Evolutionary conservation across 345 rosid genomes (phyloP), one percentile per base, ranked within the genome.

Genomic region (Anastatica hierochuntica): DNA sequence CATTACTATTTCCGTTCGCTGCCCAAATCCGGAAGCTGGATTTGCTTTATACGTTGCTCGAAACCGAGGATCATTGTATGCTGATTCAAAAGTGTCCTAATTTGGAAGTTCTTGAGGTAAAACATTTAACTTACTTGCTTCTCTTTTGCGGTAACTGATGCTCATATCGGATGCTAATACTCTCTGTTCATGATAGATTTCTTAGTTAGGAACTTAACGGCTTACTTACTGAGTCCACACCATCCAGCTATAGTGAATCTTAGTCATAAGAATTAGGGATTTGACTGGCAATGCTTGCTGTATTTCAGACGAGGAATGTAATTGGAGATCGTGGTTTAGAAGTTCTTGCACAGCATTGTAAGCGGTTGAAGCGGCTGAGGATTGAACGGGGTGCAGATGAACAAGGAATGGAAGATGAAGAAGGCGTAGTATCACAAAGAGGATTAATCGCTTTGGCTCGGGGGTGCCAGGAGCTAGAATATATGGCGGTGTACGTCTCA

Each of bases 21-120:
- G 65, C 83, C 13, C 51, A 59, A 39, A 82, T 92, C 33, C 83
- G 75, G 35, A 88, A 80, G 72, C 62, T 92, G 74, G 97, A 92
- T 72, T 92, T 92, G 44, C 88, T 88, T 38, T 88, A 79, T 64
- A 83, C 90, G 4, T 72, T 92, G 50, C 88, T 88, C 3, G 82
- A 76, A 69, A 76, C 88, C 1, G 94, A 85, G 33, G 98, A 83
- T 70, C 94, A 83, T 57, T 92, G 99, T 52, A 36, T 58, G 19
- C 74, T 92, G 58, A 81, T 92, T 68, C 82, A 81, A 59, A 72
- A 44, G 65, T 92, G 97, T 69, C 84, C 88, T 64, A 80, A 85
- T 74, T 63, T 92, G 56, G 97, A 92, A 79, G 76, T 85, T 74
- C 90, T 92, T 5, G 97, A 92, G 98, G 98, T 90, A 77, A 50